A percentile compares a stretch with the other conserved stretches of the same genome.
These are phyloP conservation scores for Smallanthus sonchifolius DNA, from an alignment of 129 eudicot genomes.

Conservation along the genomic window DNA sequence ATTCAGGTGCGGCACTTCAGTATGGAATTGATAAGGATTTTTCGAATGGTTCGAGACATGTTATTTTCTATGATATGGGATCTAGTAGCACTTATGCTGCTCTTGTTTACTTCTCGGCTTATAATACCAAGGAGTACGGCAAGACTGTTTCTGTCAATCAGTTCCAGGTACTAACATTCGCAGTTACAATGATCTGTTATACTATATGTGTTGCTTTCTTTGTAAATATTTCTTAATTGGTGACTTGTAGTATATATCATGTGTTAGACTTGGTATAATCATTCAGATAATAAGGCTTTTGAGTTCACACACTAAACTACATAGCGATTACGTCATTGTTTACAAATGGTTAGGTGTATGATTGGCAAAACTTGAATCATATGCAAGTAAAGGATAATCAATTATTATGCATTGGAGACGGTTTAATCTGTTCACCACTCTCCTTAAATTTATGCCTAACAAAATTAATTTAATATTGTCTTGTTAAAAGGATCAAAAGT, in stretches of 20 bases:
- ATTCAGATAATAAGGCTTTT: not conserved
- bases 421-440: not conserved
- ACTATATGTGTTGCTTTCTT: constrained; percentile 7
- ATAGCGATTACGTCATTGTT: not conserved
- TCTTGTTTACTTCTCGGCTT: constrained; percentile 87
- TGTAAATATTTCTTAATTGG: not conserved
- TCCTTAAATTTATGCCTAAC: not conserved
- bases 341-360: not conserved
- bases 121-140: constrained; percentile 85
- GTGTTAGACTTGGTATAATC: not conserved
- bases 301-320: not conserved
- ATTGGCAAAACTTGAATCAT: constrained; percentile 12
- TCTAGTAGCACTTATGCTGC: constrained; percentile 93
- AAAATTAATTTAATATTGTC: not conserved
- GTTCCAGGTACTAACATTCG: constrained; percentile 58
- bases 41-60: constrained; percentile 72
- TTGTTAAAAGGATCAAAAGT: not conserved
- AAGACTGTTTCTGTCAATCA: constrained; percentile 81
- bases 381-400: not conserved
- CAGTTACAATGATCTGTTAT: not conserved
- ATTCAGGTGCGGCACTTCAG: constrained; percentile 94
- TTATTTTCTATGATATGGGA: constrained; percentile 95
- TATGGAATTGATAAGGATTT: constrained; percentile 98
- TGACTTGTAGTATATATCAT: not conserved
- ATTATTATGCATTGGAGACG: not conserved